A percentile compares a stretch with the other conserved stretches of the same genome.
Conservation (phyloP, 2,329 filamentous ascomycete species). For the Xylaria hypoxylon region DNA sequence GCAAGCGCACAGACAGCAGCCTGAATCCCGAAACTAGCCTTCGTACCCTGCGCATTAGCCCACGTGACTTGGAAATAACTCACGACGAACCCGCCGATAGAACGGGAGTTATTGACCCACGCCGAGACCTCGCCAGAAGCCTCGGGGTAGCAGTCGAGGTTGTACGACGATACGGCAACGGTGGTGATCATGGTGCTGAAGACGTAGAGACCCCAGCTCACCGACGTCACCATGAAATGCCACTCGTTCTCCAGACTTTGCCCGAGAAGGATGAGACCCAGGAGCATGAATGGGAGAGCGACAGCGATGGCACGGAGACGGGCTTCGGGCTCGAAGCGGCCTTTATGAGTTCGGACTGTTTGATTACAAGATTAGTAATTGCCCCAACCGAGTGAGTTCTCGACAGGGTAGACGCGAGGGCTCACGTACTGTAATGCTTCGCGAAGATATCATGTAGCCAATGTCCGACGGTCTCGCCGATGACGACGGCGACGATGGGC, state of each 20-base stretch:
- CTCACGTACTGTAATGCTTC: constrained; percentile 52
- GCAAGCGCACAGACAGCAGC: constrained; percentile 55
- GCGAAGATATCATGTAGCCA: constrained; percentile 66
- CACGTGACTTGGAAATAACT: constrained; percentile 65
- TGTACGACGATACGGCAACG: constrained; percentile 63
- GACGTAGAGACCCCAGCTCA: constrained; percentile 65
- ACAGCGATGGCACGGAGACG: constrained; percentile 62
- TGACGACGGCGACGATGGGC: constrained; percentile 63
- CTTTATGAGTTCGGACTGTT: constrained; percentile 56
- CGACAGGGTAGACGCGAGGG: background rate
- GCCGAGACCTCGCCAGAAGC: constrained; percentile 65
- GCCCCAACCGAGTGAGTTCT: background rate
- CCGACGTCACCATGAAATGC: constrained; percentile 63
- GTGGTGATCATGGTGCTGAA: constrained; percentile 68
- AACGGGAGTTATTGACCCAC: constrained; percentile 63
- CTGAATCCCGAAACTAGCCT: constrained; percentile 61
- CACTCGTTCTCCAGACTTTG: constrained; percentile 62
- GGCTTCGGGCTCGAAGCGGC: constrained; percentile 68
- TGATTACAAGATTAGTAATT: background rate
- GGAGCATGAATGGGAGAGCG: constrained; percentile 60
- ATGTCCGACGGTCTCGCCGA: constrained; percentile 67
- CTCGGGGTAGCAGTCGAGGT: constrained; percentile 66
- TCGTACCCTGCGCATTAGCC: constrained; percentile 58
- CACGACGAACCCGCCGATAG: constrained; percentile 63
- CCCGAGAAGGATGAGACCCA: constrained; percentile 64